These are phyloP conservation scores for Lepidium campestre DNA, from an alignment of 441 rosid genomes.

Conservation along the genomic window DNA sequence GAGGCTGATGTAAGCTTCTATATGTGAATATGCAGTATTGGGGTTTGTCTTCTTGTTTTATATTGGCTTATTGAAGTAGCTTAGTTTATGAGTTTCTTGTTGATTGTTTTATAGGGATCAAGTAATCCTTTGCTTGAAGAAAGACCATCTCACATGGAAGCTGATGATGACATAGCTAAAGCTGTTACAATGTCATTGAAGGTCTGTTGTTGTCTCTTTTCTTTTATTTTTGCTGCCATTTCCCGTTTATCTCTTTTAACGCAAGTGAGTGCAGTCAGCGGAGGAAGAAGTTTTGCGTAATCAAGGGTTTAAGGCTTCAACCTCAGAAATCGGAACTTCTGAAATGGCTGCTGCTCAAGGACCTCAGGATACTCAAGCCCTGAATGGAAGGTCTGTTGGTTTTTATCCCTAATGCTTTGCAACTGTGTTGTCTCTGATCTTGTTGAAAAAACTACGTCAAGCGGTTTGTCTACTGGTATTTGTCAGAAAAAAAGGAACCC, in stretches of 20 bases:
- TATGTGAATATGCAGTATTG: neutral
- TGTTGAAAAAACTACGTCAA: neutral
- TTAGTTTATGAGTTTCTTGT: neutral
- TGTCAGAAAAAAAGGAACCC: neutral
- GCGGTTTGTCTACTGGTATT: neutral
- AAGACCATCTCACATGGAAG: slow-evolving; percentile 39
- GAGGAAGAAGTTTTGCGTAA: slow-evolving; percentile 62
- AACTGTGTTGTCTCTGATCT: neutral
- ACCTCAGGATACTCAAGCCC: slow-evolving; percentile 29
- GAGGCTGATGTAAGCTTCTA: slow-evolving; percentile 52
- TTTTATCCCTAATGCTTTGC: neutral
- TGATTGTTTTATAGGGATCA: slow-evolving; percentile 32
- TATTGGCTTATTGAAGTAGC: neutral
- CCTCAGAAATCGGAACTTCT: slow-evolving; percentile 37
- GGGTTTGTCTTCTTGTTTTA: slow-evolving; percentile 4
- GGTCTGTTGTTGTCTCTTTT: slow-evolving; percentile 33
- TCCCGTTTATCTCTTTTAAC: slow-evolving; percentile 19
- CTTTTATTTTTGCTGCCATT: neutral
- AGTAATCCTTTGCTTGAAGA: slow-evolving; percentile 33
- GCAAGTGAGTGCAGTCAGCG: slow-evolving; percentile 47
- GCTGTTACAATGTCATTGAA: slow-evolving; percentile 63
- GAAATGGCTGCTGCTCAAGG: slow-evolving; percentile 41
- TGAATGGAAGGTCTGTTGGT: slow-evolving; percentile 65
- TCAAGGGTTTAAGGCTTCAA: slow-evolving; percentile 34
- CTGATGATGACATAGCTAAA: slow-evolving; percentile 56